Base-by-base conservation (phyloP, 495 filamentous ascomycete species). In the Symbiotaphrina buchneri region DNA sequence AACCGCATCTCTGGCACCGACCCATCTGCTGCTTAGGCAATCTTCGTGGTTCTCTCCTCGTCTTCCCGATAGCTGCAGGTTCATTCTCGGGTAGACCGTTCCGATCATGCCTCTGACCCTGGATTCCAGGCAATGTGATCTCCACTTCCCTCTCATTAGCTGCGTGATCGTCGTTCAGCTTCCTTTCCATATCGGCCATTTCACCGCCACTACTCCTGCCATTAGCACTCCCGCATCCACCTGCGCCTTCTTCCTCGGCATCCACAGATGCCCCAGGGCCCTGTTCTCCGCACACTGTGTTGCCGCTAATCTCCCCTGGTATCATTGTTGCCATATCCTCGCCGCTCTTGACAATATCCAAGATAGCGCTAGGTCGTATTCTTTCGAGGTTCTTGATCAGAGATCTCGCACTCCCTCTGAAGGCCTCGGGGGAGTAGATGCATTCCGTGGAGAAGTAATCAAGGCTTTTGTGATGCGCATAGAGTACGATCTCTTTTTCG, bases 361-460 rank as follows among this genome's bases (percentile, higher is more conserved):
- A 44, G 38, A 97, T 94, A 1, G 85, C 80, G 33, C 80, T 93
- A 2, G 87, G 85, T 10, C 87, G 63, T 20, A 97, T 76, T 36
- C 74, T 73, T 58, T 97, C 87, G 17, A 97, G 52, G 42, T 82
- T 84, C 57, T 97, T 97, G 49, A 97, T 91, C 38, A 97, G 53
- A 13, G 70, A 75, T 30, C 87, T 66, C 5, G 87, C 87, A 39
- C 77, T 90, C 0, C 87, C 87, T 17, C 87, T 66, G 42, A 97
- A 97, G n/a, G 90, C 87, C 55, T 97, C 87, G 0, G 87, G 87
- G 30, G 81, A 91, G 54, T 97, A 97, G 33, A 95, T 82, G 56
- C 87, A 97, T 55, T 97, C 87, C 0, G 87, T 97, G 39, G 70
- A 85, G 53, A 97, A 97, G 53, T 97, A 97, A 48, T 95, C 87